These are phyloP conservation scores for Lanzia echinophila DNA, from an alignment of 2,329 filamentous ascomycete genomes.

Conservation along the genomic window DNA sequence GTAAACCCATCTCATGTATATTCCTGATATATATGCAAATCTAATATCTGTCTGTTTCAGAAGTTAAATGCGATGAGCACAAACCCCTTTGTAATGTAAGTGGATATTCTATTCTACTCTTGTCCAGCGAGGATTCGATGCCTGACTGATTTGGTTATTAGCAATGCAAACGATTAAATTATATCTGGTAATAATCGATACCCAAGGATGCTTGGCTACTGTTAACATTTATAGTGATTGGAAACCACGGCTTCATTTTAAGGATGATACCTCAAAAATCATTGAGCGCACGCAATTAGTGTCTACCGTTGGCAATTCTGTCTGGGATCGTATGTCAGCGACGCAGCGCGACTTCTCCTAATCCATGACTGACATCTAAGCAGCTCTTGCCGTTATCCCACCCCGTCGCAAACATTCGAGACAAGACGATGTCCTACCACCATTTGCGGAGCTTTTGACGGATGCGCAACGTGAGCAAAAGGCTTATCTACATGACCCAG, in stretches of 20 bases:
- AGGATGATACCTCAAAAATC: slow-evolving; percentile 45
- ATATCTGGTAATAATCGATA: not conserved
- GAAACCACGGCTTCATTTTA: slow-evolving; percentile 47
- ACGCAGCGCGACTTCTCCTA: not conserved
- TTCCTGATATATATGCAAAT: not conserved
- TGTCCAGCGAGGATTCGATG: not conserved
- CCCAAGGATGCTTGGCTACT: not conserved
- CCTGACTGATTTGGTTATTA: not conserved
- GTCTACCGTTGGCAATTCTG: slow-evolving; percentile 41
- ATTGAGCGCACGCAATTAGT: slow-evolving; percentile 46
- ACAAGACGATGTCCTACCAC: slow-evolving; percentile 42
- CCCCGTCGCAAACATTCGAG: slow-evolving; percentile 2
- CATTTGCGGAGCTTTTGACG: slow-evolving; percentile 45
- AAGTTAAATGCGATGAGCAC: slow-evolving; percentile 4
- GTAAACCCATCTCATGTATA: not conserved
- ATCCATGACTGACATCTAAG: not conserved
- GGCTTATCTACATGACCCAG: slow-evolving; percentile 43
- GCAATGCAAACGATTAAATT: not conserved
- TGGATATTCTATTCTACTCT: not conserved
- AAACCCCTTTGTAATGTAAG: not conserved
- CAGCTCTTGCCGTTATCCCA: not conserved
- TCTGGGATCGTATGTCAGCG: slow-evolving; percentile 47
- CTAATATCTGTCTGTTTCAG: not conserved
- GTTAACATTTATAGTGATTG: slow-evolving; percentile 40
- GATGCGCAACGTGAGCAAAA: slow-evolving; percentile 54